These are phyloP conservation scores for Helotiales sp. DNA, from an alignment of 2,329 filamentous ascomycete genomes.

Conservation along the genomic window DNA sequence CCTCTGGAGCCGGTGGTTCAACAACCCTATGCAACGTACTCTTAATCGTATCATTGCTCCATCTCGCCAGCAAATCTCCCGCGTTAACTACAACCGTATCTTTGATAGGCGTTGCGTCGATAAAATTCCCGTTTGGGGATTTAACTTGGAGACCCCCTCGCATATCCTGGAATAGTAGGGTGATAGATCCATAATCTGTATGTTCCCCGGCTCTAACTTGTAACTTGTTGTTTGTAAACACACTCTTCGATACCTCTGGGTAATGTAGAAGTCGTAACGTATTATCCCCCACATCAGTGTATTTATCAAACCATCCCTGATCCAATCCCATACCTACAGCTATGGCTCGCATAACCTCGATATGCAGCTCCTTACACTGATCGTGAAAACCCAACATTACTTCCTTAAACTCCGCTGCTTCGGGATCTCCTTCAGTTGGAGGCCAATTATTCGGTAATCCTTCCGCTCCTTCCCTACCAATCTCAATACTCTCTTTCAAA, in stretches of 20 bases:
- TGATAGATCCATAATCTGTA: conserved; percentile 53
- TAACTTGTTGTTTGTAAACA: conserved; percentile 50
- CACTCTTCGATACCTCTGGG: conserved; percentile 46
- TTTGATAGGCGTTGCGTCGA: conserved; percentile 80
- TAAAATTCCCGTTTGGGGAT: conserved; percentile 73
- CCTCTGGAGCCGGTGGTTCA: conserved; percentile 67
- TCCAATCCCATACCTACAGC: conserved; percentile 77
- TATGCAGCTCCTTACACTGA: conserved; percentile 73
- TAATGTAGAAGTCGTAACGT: conserved; percentile 63
- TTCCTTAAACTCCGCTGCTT: conserved; percentile 62
- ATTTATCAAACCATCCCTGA: conserved; percentile 73
- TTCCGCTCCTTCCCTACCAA: conserved; percentile 59
- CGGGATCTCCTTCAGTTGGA: conserved; percentile 43
- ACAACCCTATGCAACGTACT: conserved; percentile 89
- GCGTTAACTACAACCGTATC: conserved; percentile 87
- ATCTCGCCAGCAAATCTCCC: conserved; percentile 80
- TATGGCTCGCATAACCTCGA: conserved; percentile 80
- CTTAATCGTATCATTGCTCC: conserved; percentile 69
- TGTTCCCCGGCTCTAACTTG: conserved; percentile 52
- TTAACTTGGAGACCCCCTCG: conserved; percentile 54
- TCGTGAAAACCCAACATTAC: conserved; percentile 74
- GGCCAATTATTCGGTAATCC: conserved; percentile 80
- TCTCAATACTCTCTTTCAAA: conserved; percentile 66
- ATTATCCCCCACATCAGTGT: conserved; percentile 64
- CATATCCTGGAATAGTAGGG: conserved; percentile 54